phyloP scores from a whole-genome alignment of 139 green algal species.

The Edaphochlamys debaryana region DNA sequence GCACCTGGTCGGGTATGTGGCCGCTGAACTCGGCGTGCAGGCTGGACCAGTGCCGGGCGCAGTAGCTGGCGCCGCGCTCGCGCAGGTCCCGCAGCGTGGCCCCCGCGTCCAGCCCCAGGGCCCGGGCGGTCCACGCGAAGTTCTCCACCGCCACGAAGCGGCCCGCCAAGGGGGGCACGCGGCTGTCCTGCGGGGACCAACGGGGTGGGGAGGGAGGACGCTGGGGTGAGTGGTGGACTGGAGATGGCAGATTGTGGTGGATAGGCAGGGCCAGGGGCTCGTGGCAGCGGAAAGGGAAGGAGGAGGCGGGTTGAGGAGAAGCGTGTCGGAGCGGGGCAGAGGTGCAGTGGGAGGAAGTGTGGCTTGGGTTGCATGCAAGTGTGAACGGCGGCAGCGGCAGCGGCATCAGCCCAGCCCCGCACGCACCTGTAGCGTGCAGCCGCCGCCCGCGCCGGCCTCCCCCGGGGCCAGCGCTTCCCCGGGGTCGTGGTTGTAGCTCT shows the following conservation, averaged over 20 bases:
- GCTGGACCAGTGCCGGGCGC: conserved; percentile 43
- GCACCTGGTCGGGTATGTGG: conserved; percentile 50
- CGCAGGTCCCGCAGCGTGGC: conserved; percentile 51
- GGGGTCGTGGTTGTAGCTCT: too few relatives aligned
- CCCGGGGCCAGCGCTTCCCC: background rate
- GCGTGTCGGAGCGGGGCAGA: too few relatives aligned
- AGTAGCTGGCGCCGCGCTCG: conserved; percentile 43
- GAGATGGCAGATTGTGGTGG: too few relatives aligned
- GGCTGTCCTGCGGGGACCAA: conserved; percentile 16
- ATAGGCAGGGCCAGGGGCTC: too few relatives aligned
- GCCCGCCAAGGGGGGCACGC: conserved; percentile 14
- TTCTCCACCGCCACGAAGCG: conserved; percentile 58
- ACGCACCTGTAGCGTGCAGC: conserved; percentile 29
- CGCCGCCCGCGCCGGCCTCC: background rate
- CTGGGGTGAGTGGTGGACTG: too few relatives aligned
- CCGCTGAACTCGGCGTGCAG: conserved; percentile 54
- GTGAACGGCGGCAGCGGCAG: too few relatives aligned
- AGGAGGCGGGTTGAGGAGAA: too few relatives aligned
- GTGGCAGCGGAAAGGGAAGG: too few relatives aligned
- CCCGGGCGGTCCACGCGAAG: conserved; percentile 56
- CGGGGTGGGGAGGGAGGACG: too few relatives aligned
- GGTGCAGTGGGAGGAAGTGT: too few relatives aligned
- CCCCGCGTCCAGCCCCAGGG: conserved; percentile 32
- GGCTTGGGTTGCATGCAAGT: too few relatives aligned
- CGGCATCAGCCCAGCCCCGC: too few relatives aligned